Conservation (phyloP, 2,329 filamentous ascomycete species). For the Paraphoma sp. region DNA sequence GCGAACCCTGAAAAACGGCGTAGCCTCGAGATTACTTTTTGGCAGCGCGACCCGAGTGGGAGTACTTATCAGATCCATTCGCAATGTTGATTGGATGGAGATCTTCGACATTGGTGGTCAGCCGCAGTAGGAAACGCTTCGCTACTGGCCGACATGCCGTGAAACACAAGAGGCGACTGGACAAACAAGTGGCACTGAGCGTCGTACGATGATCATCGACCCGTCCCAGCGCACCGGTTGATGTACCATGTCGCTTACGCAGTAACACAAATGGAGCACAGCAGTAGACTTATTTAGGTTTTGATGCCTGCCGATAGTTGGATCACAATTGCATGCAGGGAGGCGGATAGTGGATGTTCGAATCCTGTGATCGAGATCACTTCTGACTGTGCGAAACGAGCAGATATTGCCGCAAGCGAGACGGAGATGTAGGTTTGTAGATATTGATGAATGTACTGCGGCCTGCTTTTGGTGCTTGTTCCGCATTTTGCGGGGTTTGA, state of each 20-base stretch:
- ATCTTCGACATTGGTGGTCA: not conserved
- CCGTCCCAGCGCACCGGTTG: constrained; percentile 9
- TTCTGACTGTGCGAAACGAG: not conserved
- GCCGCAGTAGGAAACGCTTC: constrained; percentile 1
- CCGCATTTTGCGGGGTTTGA: not conserved
- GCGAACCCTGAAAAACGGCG: constrained; percentile 11
- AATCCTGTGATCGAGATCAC: constrained; percentile 15
- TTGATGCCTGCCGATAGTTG: constrained; percentile 8
- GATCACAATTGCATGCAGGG: constrained; percentile 17
- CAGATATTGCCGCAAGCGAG: not conserved
- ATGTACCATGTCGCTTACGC: constrained; percentile 23
- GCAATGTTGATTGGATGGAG: not conserved
- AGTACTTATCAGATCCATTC: not conserved
- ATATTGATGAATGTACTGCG: not conserved
- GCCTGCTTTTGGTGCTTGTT: not conserved
- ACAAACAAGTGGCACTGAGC: constrained; percentile 10
- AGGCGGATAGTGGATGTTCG: constrained; percentile 14
- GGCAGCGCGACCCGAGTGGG: constrained; percentile 5
- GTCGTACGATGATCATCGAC: constrained; percentile 26
- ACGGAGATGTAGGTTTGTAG: not conserved
- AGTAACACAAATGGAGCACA: constrained; percentile 10
- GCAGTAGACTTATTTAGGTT: constrained; percentile 17
- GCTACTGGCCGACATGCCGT: constrained; percentile 8
- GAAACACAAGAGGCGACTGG: constrained; percentile 13
- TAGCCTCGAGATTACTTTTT: constrained; percentile 11